phyloP scores from a whole-genome alignment of 2,329 filamentous ascomycete genomes.

The Trichophyton schoenleinii region DNA sequence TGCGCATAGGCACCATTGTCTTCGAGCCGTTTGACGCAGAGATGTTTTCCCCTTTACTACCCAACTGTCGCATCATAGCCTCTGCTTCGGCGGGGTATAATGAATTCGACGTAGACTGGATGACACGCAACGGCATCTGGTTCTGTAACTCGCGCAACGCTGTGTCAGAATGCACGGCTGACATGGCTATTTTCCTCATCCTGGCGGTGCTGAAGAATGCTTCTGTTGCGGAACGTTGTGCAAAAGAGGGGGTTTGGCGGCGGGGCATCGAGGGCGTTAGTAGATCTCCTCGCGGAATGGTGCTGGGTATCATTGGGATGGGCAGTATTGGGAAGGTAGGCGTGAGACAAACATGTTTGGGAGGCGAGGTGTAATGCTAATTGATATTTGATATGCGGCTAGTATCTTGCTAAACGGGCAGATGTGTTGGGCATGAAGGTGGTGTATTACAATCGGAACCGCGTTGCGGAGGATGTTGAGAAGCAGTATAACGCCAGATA shows the following conservation, averaged over 20 bases:
- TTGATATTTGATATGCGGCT: background rate
- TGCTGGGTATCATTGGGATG: conserved; percentile 39
- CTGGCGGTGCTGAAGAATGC: conserved; percentile 39
- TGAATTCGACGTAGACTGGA: conserved; percentile 36
- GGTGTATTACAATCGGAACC: conserved; percentile 34
- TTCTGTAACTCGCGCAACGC: conserved; percentile 46
- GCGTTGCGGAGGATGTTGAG: conserved; percentile 26
- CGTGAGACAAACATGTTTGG: too few relatives aligned
- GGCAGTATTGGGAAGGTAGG: conserved; percentile 36
- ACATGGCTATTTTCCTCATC: conserved; percentile 40
- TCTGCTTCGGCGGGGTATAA: conserved; percentile 40
- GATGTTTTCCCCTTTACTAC: too few relatives aligned
- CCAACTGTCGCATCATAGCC: conserved; percentile 32
- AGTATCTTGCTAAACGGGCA: conserved; percentile 31
- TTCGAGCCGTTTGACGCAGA: conserved; percentile 26
- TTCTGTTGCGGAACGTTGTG: conserved; percentile 27
- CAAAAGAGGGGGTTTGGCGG: conserved; percentile 30
- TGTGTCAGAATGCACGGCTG: conserved; percentile 41
- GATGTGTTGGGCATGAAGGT: conserved; percentile 34
- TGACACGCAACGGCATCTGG: conserved; percentile 33
- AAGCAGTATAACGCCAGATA: conserved; percentile 26
- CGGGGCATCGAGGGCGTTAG: conserved; percentile 22
- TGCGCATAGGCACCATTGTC: conserved; percentile 41
- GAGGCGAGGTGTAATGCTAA: background rate
- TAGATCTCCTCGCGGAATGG: conserved; percentile 34